Percentiles rank a stretch among this genome's conserved stretches.
Conservation (phyloP, 2,329 filamentous ascomycete species). For the Alternaria novae-zelandiae region DNA sequence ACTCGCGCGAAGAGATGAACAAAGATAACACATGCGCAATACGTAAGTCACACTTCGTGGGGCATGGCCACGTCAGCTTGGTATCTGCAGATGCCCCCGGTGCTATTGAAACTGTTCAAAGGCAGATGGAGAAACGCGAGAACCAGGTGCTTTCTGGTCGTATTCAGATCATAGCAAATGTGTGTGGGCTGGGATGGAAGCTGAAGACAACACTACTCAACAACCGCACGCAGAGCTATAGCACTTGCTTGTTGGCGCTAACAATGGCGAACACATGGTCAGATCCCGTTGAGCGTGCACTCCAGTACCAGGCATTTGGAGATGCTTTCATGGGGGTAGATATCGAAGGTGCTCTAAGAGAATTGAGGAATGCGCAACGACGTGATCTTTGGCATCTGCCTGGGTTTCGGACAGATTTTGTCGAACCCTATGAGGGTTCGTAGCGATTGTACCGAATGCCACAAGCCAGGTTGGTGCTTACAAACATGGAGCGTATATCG, state of each 20-base stretch:
- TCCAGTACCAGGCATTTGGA: neutral
- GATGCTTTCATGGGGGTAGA: neutral
- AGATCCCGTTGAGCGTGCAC: neutral
- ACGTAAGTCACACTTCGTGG: too few species aligned
- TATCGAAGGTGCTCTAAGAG: rapidly evolving
- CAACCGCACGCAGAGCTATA: neutral
- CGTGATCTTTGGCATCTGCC: neutral
- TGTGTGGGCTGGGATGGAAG: neutral
- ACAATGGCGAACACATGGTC: neutral
- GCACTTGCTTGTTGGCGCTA: neutral
- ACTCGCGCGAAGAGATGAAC: too few species aligned
- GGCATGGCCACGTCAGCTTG: too few species aligned
- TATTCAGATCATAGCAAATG: neutral
- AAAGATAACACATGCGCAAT: too few species aligned
- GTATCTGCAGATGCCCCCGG: too few species aligned
- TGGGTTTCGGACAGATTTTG: neutral
- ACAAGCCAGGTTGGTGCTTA: too few species aligned
- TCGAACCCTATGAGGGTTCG: neutral
- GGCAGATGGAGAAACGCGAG: neutral
- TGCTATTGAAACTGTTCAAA: neutral
- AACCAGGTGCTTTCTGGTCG: neutral
- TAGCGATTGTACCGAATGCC: neutral
- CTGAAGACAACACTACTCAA: neutral
- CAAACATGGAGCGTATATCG: neutral
- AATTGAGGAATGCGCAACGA: neutral